These are phyloP conservation scores for Epicoccum nigrum DNA, from an alignment of 2,329 filamentous ascomycete species.

Conservation along the genomic window DNA sequence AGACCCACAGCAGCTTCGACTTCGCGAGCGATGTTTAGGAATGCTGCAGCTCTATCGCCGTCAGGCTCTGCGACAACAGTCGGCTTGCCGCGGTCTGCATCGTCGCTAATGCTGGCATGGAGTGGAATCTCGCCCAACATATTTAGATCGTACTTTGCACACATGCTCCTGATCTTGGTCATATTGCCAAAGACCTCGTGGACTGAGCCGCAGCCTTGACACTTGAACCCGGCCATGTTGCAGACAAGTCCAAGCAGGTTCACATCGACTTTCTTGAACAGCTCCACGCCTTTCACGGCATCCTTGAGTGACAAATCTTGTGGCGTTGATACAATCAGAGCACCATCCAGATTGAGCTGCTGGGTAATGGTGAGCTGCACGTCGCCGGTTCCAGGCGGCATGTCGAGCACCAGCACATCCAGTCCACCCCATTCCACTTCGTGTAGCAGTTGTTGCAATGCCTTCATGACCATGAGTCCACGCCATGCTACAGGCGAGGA, in stretches of 20 bases:
- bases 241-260: constrained; percentile 79
- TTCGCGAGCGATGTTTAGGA: constrained; percentile 70
- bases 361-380: constrained; percentile 97
- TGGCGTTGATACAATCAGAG: constrained; percentile 88
- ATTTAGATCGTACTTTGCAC: constrained; percentile 73
- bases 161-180: constrained; percentile 79
- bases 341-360: constrained; percentile 85
- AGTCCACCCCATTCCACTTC: constrained; percentile 93
- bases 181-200: constrained; percentile 59
- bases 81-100: constrained; percentile 85
- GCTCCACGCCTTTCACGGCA: constrained; percentile 86
- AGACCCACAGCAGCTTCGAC: constrained; percentile 43
- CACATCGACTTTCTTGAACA: constrained; percentile 86
- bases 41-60: constrained; percentile 73
- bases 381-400: constrained; percentile 94
- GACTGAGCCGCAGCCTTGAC: constrained; percentile 56
- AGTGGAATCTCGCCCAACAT: constrained; percentile 89
- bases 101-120: constrained; percentile 83
- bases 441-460: constrained; percentile 91
- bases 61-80: constrained; percentile 86
- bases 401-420: constrained; percentile 85
- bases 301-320: constrained; percentile 93
- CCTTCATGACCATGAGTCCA: constrained; percentile 97
- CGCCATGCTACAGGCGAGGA: constrained; percentile 90
- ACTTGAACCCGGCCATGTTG: constrained; percentile 50